phyloP scores from a whole-genome alignment of 2,329 filamentous ascomycete species.

The Albophoma yamanashiensis region DNA sequence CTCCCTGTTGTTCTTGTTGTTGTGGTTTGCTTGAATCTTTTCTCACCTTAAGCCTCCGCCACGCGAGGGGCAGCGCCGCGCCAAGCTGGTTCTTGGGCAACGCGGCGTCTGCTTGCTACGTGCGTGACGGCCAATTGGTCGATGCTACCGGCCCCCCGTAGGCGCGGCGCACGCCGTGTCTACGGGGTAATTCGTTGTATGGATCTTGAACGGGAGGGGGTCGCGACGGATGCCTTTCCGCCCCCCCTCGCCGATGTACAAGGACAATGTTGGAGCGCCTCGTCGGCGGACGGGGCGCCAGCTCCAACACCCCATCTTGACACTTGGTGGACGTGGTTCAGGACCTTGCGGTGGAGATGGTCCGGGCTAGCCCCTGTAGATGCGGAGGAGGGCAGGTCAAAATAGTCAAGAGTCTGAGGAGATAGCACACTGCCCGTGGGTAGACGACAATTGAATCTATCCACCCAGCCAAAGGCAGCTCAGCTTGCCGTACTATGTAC shows the following conservation, averaged over 20 bases:
- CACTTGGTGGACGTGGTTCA: slow-evolving; percentile 17
- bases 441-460: slow-evolving; percentile 47
- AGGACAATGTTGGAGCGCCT: slow-evolving; percentile 13
- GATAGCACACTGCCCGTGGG: slow-evolving; percentile 6
- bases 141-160: slow-evolving; percentile 41
- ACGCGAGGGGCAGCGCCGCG: slow-evolving; percentile 14
- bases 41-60: slow-evolving; percentile 12
- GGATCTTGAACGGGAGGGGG: slow-evolving; percentile 14
- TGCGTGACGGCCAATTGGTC: slow-evolving; percentile 33
- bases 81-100: slow-evolving; percentile 34
- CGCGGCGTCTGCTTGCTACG: slow-evolving; percentile 7
- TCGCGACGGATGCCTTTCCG: background rate
- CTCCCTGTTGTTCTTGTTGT: slow-evolving; percentile 14
- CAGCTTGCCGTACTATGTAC: background rate
- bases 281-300: slow-evolving; percentile 12
- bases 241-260: background rate
- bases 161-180: slow-evolving; percentile 14
- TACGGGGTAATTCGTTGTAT: slow-evolving; percentile 19
- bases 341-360: slow-evolving; percentile 15
- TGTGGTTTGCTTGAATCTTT: slow-evolving; percentile 12
- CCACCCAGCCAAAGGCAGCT: background rate
- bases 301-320: slow-evolving; percentile 8
- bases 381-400: slow-evolving; percentile 14
- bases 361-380: slow-evolving; percentile 21
- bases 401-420: background rate